Base-by-base conservation (phyloP, 2,329 filamentous ascomycete species). In the Elsinoe australis region DNA sequence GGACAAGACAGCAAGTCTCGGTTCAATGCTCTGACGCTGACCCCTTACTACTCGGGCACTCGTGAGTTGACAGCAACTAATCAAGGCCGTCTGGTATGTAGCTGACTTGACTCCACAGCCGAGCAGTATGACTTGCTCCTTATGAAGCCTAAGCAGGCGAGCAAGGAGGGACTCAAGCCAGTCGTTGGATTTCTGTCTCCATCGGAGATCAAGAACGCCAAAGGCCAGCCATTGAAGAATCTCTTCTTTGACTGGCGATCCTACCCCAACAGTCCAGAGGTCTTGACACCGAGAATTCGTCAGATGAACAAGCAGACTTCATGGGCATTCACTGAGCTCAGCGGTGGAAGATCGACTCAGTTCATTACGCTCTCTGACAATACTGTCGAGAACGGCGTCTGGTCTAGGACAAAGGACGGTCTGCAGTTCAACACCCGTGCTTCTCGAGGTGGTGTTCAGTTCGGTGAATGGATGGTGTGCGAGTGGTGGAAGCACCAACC, bases 391-490 rank as follows among this genome's bases (percentile, higher is more conserved):
- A 32, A 32, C 29, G 29, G 29, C n/a, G 29, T 15, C 17, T 32
- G 29, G 29, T 32, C 29, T 7, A 32, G 29, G 9, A 32, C n/a
- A 12, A 5, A 32, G 9, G 17, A 12, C 29, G 29, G 29, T 4
- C 17, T 32, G 29, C n/a, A 32, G 12, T 32, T 32, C 29, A n/a
- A 32, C 4, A 15, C 17, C 8, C 4, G 29, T 15, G n/a, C 29
- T 32, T 32, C 29, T 4, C 29, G 29, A n/a, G 29, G 29, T 32
- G 29, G 29, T 5, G 17, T 32, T 3, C 12, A 32, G 29, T 24
- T 50, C 32, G 26, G 22, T 17, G 17, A 31, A 5, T 44, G 17
- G 24, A 62, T 58, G 3, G 58, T 61, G 41, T 60, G 57, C 12
- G 59, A 15, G 26, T 49, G 32, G 12, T 14, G 35, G 45, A 26